phyloP scores from a whole-genome alignment of 73 alveolate species.

The Paramecium primaurelia region DNA sequence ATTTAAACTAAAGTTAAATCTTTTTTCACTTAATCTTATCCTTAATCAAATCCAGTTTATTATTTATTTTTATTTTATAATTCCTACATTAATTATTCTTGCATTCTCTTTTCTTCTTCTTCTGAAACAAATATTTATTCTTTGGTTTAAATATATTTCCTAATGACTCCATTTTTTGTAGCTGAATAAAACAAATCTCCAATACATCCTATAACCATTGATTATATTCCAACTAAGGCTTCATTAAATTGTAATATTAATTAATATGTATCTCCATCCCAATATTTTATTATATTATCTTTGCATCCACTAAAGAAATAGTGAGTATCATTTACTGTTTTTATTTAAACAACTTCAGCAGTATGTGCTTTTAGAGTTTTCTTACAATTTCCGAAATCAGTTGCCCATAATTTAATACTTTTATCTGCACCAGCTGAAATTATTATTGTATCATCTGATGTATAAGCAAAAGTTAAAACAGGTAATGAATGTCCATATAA shows the following conservation, averaged over 20 bases:
- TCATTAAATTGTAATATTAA: constrained; percentile 82
- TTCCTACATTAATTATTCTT: constrained; percentile 75
- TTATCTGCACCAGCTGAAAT: constrained; percentile 93
- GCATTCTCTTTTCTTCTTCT: constrained; percentile 86
- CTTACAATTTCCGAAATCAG: constrained; percentile 96
- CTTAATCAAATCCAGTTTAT: constrained; percentile 42
- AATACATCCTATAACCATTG: constrained; percentile 83
- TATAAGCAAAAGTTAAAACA: constrained; percentile 85
- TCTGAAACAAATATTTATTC: constrained; percentile 87
- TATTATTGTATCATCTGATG: constrained; percentile 84
- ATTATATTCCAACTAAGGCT: constrained; percentile 80
- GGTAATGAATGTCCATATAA: constrained; percentile 97
- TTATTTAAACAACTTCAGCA: constrained; percentile 87
- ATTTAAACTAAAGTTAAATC: neutral
- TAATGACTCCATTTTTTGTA: constrained; percentile 82
- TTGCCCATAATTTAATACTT: constrained; percentile 96
- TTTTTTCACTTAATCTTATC: neutral
- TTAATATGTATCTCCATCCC: constrained; percentile 94
- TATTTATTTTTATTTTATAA: constrained; percentile 77
- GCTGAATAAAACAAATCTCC: constrained; percentile 91
- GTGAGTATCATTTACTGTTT: constrained; percentile 94
- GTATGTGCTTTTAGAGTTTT: constrained; percentile 88
- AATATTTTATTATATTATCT: constrained; percentile 87
- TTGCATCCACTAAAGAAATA: constrained; percentile 90
- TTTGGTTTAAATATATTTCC: constrained; percentile 83